Percentiles rank a stretch among this genome's conserved stretches.
Evolutionary conservation across 345 rosid species (phyloP).

Genomic region (Fremontodendron californicum): DNA sequence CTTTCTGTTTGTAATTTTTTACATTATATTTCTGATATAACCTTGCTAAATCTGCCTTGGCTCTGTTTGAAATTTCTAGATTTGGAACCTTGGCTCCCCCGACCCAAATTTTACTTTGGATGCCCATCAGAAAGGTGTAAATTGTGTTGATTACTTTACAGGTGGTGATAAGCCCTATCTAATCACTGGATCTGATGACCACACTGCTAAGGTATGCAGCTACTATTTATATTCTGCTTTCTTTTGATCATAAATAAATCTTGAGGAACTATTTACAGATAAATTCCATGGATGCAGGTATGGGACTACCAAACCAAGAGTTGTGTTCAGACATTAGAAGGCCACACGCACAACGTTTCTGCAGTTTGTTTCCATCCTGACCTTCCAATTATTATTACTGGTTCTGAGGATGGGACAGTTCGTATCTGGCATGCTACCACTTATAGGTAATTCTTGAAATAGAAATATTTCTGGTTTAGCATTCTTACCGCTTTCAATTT

Average conservation of each 20-base stretch:
- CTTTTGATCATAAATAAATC: constrained; percentile 9
- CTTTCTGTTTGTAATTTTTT: constrained; percentile 10
- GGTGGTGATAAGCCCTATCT: constrained; percentile 93
- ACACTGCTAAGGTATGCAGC: constrained; percentile 76
- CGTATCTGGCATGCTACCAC: constrained; percentile 81
- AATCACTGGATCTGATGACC: constrained; percentile 93
- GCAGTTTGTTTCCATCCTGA: constrained; percentile 84
- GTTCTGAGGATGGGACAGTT: constrained; percentile 83
- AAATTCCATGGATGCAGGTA: constrained; percentile 39
- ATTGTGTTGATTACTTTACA: constrained; percentile 88
- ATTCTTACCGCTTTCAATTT: not conserved
- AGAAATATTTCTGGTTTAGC: not conserved
- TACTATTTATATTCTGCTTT: not conserved
- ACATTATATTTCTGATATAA: constrained; percentile 6
- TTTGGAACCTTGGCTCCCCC: constrained; percentile 96
- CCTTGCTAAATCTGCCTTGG: constrained; percentile 11
- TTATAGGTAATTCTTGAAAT: constrained; percentile 48
- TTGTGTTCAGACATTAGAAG: constrained; percentile 80
- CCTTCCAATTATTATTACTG: constrained; percentile 75
- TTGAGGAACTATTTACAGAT: constrained; percentile 22
- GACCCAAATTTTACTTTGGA: constrained; percentile 93
- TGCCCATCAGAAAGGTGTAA: constrained; percentile 92
- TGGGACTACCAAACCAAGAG: constrained; percentile 91
- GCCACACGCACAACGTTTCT: constrained; percentile 83
- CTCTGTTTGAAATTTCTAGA: constrained; percentile 40